Conservation (phyloP, 1,284 basidiomycete genomes). For the Ganoderma resinaceum region DNA sequence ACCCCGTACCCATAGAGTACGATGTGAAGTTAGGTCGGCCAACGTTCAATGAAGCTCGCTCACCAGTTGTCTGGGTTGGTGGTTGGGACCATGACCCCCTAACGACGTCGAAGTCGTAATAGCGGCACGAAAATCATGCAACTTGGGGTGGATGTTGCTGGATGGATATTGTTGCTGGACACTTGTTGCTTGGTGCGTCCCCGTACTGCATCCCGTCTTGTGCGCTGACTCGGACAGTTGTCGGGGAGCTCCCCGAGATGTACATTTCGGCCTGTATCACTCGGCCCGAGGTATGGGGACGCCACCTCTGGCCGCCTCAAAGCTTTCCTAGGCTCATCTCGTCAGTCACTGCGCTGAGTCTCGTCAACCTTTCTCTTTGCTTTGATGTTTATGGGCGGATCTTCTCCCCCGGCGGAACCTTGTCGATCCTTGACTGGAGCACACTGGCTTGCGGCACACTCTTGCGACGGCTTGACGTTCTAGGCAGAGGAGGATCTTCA, state of each 20-base stretch:
- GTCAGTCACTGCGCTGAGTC: neutral
- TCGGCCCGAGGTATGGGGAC: neutral
- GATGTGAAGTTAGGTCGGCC: neutral
- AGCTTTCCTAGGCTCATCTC: neutral
- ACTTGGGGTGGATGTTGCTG: neutral
- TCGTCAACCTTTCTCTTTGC: neutral
- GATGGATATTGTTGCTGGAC: conserved; percentile 12
- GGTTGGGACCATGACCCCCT: neutral
- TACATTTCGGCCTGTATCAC: neutral
- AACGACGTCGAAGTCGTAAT: neutral
- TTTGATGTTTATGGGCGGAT: conserved; percentile 2
- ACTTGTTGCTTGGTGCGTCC: conserved; percentile 15
- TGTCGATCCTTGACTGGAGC: neutral
- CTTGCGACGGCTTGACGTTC: neutral
- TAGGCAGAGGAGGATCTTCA: neutral
- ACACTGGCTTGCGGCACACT: neutral
- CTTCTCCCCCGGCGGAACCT: neutral
- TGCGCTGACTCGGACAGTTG: conserved; percentile 5
- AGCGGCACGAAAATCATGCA: conserved; percentile 18
- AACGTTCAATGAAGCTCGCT: conserved; percentile 3
- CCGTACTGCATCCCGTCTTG: neutral
- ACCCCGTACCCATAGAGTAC: neutral
- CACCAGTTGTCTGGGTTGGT: conserved; percentile 6
- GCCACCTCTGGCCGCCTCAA: neutral
- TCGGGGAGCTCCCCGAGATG: neutral